Base-by-base conservation (phyloP, 192 early-diverging fungal species). In the Lobosporangium transversale region DNA sequence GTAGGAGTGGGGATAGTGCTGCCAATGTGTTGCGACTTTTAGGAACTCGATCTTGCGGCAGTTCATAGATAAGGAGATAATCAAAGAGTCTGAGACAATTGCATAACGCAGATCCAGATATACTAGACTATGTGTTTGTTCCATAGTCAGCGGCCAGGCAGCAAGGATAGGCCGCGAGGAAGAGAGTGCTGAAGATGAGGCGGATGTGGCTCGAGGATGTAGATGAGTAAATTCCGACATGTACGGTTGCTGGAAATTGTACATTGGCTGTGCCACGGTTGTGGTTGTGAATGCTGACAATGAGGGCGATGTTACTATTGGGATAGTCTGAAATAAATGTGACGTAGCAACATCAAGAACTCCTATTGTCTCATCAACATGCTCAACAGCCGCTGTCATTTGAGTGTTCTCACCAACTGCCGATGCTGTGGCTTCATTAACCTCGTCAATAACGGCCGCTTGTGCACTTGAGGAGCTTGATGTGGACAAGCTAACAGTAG, bases 31-130 rank as follows among this genome's bases (percentile, higher is more conserved):
- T 15, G 64, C 73, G 2, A 76, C 45, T 26, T 76, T 76, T 17
- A 76, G 35, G 18, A 42, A 67, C 45, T 76, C 64, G 47, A 76
- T 76, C 40, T 48, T 66, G n/a, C 37, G 73, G 21, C 73, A 76
- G 35, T 48, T 67, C 12, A 42, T n/a, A 2, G 73, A 53, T 30
- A 76, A 47, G 10, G 59, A 66, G n/a, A 61, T 15, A 48, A 76
- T 56, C 18, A 76, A 33, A 0, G 32, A 54, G 14, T 76, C 65
- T 11, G 64, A 56, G 15, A 76, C 59, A 24, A 66, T 45, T 0
- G 73, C 73, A 57, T 61, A 56, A 8, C 73, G 73, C 18, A 76
- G 36, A 32, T 76, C 73, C 44, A 76, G 53, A 57, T 57, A 76
- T 2, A 67, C 64, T 3, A 76, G 59, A 45, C 73, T 76, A 15